Conservation (phyloP, 2,329 filamentous ascomycete species). For the Xylariomycetidae sp. region DNA sequence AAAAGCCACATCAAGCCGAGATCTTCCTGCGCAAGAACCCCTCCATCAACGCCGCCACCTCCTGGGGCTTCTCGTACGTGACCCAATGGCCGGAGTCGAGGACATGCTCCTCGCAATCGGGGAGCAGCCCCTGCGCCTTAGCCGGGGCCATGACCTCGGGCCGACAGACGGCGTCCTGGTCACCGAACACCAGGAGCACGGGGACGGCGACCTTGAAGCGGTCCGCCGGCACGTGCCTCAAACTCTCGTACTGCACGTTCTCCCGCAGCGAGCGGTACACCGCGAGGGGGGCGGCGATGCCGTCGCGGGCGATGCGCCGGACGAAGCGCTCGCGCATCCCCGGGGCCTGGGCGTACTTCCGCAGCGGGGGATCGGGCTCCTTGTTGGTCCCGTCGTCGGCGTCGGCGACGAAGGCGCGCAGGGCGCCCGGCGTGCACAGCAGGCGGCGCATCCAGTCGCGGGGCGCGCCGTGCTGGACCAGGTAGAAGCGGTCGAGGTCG, state of each 20-base stretch:
- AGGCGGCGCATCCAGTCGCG: conserved; percentile 3
- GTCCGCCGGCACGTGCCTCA: conserved; percentile 18
- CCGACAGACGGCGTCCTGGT: conserved; percentile 27
- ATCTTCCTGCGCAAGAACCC: conserved; percentile 12
- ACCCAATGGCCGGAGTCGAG: conserved; percentile 31
- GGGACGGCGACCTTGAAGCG: conserved; percentile 28
- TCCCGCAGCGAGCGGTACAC: conserved; percentile 25
- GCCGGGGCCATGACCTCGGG: conserved; percentile 23
- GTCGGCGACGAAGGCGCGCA: conserved; percentile 13
- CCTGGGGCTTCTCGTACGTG: conserved; percentile 28
- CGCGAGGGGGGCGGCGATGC: conserved; percentile 31
- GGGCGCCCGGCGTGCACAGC: conserved; percentile 3
- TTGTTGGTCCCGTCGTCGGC: conserved; percentile 11
- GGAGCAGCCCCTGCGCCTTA: conserved; percentile 22
- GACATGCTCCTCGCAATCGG: conserved; percentile 25
- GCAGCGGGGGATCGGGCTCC: conserved; percentile 22
- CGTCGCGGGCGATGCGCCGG: conserved; percentile 24
- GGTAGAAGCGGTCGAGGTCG: conserved; percentile 4
- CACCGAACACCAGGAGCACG: conserved; percentile 28
- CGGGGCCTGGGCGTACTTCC: conserved; percentile 29
- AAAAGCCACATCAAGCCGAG: conserved; percentile 1
- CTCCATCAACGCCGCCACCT: conserved; percentile 12
- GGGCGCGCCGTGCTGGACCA: conserved; percentile 2
- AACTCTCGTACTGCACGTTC: conserved; percentile 22
- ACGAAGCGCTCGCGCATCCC: conserved; percentile 21